A percentile compares a stretch with the other conserved stretches of the same genome.
Evolutionary conservation across 2,329 filamentous ascomycete species (phyloP).

Genomic region (Aspergillus spinulosporus): DNA sequence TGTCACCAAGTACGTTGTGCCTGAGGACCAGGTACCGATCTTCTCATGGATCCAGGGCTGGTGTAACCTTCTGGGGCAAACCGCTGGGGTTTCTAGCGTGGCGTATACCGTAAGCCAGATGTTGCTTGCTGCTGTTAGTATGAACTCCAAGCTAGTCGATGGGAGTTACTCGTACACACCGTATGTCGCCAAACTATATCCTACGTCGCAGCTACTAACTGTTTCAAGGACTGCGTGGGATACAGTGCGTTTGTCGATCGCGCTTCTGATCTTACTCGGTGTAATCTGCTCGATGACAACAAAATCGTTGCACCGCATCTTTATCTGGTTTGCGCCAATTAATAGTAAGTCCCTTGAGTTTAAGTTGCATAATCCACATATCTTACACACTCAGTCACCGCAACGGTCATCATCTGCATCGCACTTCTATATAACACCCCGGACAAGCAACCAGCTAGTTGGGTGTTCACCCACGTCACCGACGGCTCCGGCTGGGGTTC

Average conservation of each 20-base stretch:
- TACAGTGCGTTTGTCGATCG: slow-evolving; percentile 60
- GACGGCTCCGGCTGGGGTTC: slow-evolving; percentile 65
- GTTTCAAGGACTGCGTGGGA: slow-evolving; percentile 54
- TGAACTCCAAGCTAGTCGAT: slow-evolving; percentile 58
- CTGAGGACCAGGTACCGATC: slow-evolving; percentile 59
- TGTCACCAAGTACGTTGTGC: slow-evolving; percentile 65
- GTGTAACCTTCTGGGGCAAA: slow-evolving; percentile 66
- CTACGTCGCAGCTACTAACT: background rate
- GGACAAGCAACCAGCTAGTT: slow-evolving; percentile 58
- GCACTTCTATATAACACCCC: slow-evolving; percentile 60
- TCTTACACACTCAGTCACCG: slow-evolving; percentile 47
- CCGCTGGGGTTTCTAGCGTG: slow-evolving; percentile 62
- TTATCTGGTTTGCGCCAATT: slow-evolving; percentile 67
- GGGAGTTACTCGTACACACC: slow-evolving; percentile 57
- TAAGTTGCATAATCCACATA: no score
- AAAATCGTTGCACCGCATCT: slow-evolving; percentile 58
- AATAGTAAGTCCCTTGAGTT: slow-evolving; percentile 48
- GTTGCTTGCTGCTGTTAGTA: slow-evolving; percentile 61
- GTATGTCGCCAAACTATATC: slow-evolving; percentile 43
- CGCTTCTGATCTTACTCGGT: slow-evolving; percentile 56
- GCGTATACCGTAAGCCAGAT: slow-evolving; percentile 65
- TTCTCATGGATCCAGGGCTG: slow-evolving; percentile 68
- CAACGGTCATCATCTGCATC: slow-evolving; percentile 61
- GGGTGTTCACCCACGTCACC: slow-evolving; percentile 62
- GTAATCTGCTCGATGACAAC: slow-evolving; percentile 65